Conservation (phyloP, 306 rosid genomes). For the Boehmeria nivea region DNA sequence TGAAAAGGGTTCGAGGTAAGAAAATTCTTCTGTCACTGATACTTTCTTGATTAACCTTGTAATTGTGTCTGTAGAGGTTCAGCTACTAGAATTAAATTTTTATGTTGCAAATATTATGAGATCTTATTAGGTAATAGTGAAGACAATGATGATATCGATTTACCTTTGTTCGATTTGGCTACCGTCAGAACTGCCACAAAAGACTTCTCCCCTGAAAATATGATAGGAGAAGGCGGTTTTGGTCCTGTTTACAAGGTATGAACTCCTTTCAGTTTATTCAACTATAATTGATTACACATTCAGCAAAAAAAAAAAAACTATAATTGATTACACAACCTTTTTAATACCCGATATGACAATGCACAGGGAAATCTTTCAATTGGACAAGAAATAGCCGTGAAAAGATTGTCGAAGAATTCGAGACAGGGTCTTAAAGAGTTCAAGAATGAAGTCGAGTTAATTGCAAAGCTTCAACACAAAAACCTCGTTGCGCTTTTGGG, state of each 20-base stretch:
- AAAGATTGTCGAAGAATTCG: conserved; percentile 5
- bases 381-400: conserved; percentile 14
- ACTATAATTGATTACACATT: no score
- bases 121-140: background rate
- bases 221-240: conserved; percentile 16
- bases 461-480: conserved; percentile 22
- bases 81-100: no score
- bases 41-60: no score
- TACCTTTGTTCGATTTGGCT: no score
- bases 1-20: no score
- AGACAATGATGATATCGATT: no score
- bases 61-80: no score
- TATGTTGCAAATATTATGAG: no score
- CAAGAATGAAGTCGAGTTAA: background rate
- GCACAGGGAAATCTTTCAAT: conserved; percentile 3
- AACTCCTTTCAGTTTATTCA: no score
- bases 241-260: conserved; percentile 24
- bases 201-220: conserved; percentile 3
- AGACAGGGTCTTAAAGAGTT: background rate
- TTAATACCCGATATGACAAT: background rate
- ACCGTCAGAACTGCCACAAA: conserved; percentile 19
- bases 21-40: no score
- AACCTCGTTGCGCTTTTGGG: conserved; percentile 38
- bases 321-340: no score
- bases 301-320: no score